phyloP scores from a whole-genome alignment of 176 grass and related monocot genomes.

The Otatea glauca region DNA sequence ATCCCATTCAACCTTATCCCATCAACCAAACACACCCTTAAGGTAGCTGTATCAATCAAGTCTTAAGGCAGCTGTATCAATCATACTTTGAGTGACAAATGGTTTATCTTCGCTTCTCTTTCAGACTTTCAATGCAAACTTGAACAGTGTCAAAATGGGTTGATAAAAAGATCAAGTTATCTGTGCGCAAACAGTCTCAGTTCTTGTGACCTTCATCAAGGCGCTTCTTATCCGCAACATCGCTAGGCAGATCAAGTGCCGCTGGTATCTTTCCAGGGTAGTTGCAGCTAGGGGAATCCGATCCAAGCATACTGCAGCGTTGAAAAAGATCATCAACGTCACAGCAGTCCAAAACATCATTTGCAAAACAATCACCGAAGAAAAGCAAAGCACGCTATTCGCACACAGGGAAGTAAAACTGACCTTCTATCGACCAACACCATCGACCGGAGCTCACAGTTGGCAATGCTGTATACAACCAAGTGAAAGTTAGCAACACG shows the following conservation, averaged over 20 bases:
- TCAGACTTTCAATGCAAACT: not conserved
- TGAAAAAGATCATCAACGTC: not conserved
- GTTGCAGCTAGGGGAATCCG: slow-evolving; percentile 41
- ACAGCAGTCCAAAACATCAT: not conserved
- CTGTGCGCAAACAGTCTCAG: not conserved
- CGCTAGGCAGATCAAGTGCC: slow-evolving; percentile 59
- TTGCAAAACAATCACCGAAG: not conserved
- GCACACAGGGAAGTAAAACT: not conserved
- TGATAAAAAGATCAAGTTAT: slow-evolving; percentile 14
- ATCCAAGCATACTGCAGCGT: slow-evolving; percentile 61
- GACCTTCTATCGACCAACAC: slow-evolving; percentile 85
- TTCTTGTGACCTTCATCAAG: slow-evolving; percentile 27
- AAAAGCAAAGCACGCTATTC: not conserved
- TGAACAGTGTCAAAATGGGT: not conserved
- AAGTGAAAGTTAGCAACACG: slow-evolving; percentile 18
- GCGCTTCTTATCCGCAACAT: slow-evolving; percentile 42
- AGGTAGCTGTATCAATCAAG: too few relatives aligned
- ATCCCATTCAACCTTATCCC: too few relatives aligned
- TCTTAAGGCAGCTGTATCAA: too few relatives aligned
- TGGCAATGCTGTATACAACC: slow-evolving; percentile 61
- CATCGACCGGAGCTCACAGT: slow-evolving; percentile 86
- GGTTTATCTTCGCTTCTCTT: not conserved
- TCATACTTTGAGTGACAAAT: not conserved
- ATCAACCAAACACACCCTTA: too few relatives aligned
- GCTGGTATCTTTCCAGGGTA: slow-evolving; percentile 67